phyloP scores from a whole-genome alignment of 148 eudicot genomes.

The Nepenthes gracilis region DNA sequence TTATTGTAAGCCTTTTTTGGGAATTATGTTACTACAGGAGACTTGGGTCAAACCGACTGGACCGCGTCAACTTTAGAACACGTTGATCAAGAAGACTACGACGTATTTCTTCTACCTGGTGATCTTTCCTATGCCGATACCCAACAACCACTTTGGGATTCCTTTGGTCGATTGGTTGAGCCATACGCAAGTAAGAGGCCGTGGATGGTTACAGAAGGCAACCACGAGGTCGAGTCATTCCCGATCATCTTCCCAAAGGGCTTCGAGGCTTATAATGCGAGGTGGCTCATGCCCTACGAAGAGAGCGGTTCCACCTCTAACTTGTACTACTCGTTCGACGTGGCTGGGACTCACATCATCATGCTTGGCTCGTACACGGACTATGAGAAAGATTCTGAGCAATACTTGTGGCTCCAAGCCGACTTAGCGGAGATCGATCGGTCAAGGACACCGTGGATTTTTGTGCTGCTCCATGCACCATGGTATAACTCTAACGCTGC shows the following conservation, averaged over 20 bases:
- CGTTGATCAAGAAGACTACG: conserved; percentile 44
- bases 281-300: conserved; percentile 76
- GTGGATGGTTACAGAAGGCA: conserved; percentile 89
- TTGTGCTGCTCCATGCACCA: conserved; percentile 63
- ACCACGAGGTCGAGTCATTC: conserved; percentile 58
- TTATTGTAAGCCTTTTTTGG: neutral
- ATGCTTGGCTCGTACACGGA: conserved; percentile 70
- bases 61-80: conserved; percentile 54
- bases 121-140: conserved; percentile 77
- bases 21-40: conserved; percentile 32
- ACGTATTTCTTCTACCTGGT: conserved; percentile 49
- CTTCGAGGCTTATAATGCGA: conserved; percentile 62
- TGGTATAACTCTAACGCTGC: conserved; percentile 79
- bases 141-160: conserved; percentile 80
- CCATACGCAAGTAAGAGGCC: conserved; percentile 65
- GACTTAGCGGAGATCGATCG: conserved; percentile 45
- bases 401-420: conserved; percentile 57
- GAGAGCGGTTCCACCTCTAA: conserved; percentile 74
- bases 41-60: conserved; percentile 80
- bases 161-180: conserved; percentile 73
- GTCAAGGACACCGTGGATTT: conserved; percentile 56
- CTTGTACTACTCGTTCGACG: conserved; percentile 74
- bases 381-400: conserved; percentile 49
- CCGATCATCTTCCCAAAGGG: conserved; percentile 51
- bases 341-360: conserved; percentile 53